Conservation (phyloP, 169 alveolate genomes). For the Plasmodium inui region DNA sequence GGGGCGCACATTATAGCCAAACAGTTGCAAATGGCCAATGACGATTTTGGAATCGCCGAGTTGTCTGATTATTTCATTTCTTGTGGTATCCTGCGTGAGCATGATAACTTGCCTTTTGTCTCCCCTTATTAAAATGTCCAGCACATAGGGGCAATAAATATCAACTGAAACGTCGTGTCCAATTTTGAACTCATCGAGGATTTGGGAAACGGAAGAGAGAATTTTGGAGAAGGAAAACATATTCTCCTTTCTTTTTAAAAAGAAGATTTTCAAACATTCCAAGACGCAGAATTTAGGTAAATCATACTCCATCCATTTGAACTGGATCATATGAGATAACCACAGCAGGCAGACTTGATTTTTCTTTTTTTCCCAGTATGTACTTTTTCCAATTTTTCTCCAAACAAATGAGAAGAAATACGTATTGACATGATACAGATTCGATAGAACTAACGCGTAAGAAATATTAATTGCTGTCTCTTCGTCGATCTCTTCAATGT, state of each 20-base stretch:
- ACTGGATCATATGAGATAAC: conserved; percentile 82
- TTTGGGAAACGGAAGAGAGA: conserved; percentile 17
- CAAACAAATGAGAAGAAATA: conserved; percentile 81
- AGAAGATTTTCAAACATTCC: conserved; percentile 74
- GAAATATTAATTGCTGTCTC: conserved; percentile 80
- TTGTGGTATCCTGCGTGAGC: conserved; percentile 73
- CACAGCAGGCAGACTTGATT: conserved; percentile 80
- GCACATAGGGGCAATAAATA: conserved; percentile 55
- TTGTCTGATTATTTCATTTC: conserved; percentile 44
- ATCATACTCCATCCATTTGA: conserved; percentile 77
- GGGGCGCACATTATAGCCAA: conserved; percentile 60
- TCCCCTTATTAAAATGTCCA: conserved; percentile 50
- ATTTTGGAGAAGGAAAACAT: conserved; percentile 48
- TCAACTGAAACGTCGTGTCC: conserved; percentile 48
- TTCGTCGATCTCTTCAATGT: conserved; percentile 79
- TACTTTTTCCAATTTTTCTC: conserved; percentile 83
- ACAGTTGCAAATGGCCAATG: conserved; percentile 41
- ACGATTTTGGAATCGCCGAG: conserved; percentile 65
- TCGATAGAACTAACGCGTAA: conserved; percentile 77
- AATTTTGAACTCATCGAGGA: conserved; percentile 29
- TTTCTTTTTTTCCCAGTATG: conserved; percentile 82
- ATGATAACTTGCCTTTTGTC: conserved; percentile 67
- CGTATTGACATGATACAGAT: conserved; percentile 74
- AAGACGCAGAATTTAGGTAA: conserved; percentile 81
- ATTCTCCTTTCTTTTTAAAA: conserved; percentile 73